These are phyloP conservation scores for Voacanga thouarsii DNA, from an alignment of 257 asterid genomes.

Conservation along the genomic window DNA sequence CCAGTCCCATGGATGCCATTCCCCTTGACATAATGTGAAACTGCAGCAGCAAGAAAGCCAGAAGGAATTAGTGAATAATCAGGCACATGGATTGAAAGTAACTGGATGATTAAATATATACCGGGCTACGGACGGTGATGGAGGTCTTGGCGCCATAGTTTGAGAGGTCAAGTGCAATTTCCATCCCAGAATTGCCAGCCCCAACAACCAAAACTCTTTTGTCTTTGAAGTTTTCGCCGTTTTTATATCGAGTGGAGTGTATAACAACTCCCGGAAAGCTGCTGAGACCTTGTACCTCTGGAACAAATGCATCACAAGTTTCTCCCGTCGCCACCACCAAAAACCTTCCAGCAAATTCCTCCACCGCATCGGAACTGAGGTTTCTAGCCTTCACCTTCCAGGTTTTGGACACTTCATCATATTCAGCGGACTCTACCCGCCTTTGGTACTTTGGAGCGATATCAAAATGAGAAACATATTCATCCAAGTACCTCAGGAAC, in stretches of 20 bases:
- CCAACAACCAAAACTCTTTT: constrained; percentile 70
- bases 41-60: constrained; percentile 24
- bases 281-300: constrained; percentile 48
- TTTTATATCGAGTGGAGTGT: constrained; percentile 59
- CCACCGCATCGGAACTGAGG: constrained; percentile 25
- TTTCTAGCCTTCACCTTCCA: constrained; percentile 52
- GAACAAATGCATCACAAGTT: constrained; percentile 46
- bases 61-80: neutral
- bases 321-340: constrained; percentile 80
- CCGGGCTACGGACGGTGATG: constrained; percentile 74
- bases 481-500: constrained; percentile 49
- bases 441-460: constrained; percentile 39
- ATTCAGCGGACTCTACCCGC: constrained; percentile 45
- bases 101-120: constrained; percentile 2
- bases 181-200: constrained; percentile 90
- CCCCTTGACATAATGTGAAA: constrained; percentile 50
- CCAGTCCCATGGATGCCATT: constrained; percentile 27
- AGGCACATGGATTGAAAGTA: no score
- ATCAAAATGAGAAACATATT: constrained; percentile 47
- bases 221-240: constrained; percentile 37
- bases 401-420: constrained; percentile 23
- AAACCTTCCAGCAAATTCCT: constrained; percentile 45
- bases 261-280: constrained; percentile 51
- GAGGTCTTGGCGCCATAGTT: constrained; percentile 58
- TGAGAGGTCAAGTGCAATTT: constrained; percentile 71